Conservation (phyloP, 352 stramenopile species). For the Globisporangium perplexum region DNA sequence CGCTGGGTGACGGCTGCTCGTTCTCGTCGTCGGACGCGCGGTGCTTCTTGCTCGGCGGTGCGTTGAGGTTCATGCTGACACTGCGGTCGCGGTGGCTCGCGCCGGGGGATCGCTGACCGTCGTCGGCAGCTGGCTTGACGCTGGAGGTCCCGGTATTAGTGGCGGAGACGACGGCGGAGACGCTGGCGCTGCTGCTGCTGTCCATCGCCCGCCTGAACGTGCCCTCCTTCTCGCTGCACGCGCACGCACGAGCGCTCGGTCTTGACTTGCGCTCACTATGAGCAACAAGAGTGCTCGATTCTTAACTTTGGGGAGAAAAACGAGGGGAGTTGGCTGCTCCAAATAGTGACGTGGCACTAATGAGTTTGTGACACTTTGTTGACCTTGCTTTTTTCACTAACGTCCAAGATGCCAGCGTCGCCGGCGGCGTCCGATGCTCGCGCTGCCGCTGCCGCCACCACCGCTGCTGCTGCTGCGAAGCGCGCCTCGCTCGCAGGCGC, state of each 20-base stretch:
- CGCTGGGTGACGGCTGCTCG: conserved; percentile 24
- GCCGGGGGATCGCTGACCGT: conserved; percentile 3
- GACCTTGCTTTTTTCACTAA: too few species aligned
- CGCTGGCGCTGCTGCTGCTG: conserved; percentile 5
- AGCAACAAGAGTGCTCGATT: too few species aligned
- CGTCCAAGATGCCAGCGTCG: not conserved
- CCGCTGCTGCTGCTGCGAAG: not conserved
- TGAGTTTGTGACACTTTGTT: too few species aligned
- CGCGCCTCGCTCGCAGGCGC: not conserved
- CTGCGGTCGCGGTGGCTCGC: conserved; percentile 44
- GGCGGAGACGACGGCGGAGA: not conserved
- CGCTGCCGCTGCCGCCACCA: too few species aligned
- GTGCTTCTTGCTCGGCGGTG: conserved; percentile 75
- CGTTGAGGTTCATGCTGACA: conserved; percentile 63
- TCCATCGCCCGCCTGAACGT: not conserved
- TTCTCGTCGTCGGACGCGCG: conserved; percentile 70
- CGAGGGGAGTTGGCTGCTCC: too few species aligned
- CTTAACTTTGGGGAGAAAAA: too few species aligned
- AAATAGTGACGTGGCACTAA: too few species aligned
- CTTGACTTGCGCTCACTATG: too few species aligned
- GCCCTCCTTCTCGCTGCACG: too few species aligned
- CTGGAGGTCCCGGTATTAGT: not conserved
- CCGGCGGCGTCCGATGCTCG: not conserved
- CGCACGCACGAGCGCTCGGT: too few species aligned
- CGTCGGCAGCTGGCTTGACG: not conserved